Evolutionary conservation across 1,284 basidiomycete species (phyloP).

Genomic region (Melampsora abietis-canadensis): DNA sequence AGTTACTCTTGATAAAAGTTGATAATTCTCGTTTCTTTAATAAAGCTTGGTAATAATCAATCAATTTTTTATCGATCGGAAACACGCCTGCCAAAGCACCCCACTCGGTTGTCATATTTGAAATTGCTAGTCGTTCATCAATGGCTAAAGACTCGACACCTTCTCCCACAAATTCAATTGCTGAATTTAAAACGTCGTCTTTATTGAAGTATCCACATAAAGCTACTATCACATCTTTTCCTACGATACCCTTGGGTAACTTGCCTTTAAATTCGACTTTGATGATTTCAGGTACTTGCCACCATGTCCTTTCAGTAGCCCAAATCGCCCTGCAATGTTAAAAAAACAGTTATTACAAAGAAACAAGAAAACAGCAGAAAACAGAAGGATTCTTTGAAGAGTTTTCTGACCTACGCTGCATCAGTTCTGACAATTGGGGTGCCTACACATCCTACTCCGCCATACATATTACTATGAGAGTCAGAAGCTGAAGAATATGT

Average conservation of each 20-base stretch:
- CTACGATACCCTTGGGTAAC: constrained; percentile 83
- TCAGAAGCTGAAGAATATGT: constrained; percentile 70
- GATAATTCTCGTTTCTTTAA: constrained; percentile 74
- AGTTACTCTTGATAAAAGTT: constrained; percentile 63
- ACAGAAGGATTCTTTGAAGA: constrained; percentile 60
- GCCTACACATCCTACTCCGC: constrained; percentile 92
- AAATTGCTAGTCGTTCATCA: constrained; percentile 90
- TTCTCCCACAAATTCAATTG: constrained; percentile 94
- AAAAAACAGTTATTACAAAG: constrained; percentile 1
- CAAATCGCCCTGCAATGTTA: constrained; percentile 72
- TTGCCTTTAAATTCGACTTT: constrained; percentile 84
- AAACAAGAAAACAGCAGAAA: constrained; percentile 29
- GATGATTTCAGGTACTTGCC: constrained; percentile 96
- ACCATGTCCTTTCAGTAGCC: constrained; percentile 99
- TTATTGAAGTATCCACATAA: constrained; percentile 94
- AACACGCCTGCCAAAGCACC: constrained; percentile 94
- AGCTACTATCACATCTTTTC: constrained; percentile 97
- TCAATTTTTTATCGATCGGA: constrained; percentile 77
- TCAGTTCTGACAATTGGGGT: constrained; percentile 72
- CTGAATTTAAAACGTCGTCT: constrained; percentile 96
- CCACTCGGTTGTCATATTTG: constrained; percentile 99
- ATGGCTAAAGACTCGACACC: constrained; percentile 76
- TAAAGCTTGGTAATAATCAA: constrained; percentile 82
- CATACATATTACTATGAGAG: constrained; percentile 98
- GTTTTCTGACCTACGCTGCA: constrained; percentile 18